phyloP scores from a whole-genome alignment of 129 eudicot genomes.

The Centaurea solstitialis region DNA sequence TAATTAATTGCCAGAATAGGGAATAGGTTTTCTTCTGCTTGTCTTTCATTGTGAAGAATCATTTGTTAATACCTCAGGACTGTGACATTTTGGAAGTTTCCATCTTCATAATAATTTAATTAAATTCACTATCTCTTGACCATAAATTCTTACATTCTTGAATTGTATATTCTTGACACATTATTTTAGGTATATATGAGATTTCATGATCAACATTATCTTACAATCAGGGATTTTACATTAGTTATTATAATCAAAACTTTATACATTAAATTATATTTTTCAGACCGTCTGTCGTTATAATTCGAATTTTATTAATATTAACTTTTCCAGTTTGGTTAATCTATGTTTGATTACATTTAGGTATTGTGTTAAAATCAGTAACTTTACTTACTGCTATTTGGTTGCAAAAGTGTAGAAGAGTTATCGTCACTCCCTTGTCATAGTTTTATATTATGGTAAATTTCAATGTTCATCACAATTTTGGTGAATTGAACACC shows the following conservation, averaged over 20 bases:
- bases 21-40: slow-evolving; percentile 63
- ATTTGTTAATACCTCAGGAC: slow-evolving; percentile 35
- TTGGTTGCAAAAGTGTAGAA: not conserved
- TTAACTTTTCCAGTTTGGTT: not conserved
- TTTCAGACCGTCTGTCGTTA: not conserved
- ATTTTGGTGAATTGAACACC: too few species aligned
- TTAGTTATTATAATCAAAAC: not conserved
- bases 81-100: slow-evolving; percentile 37
- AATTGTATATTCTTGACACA: slow-evolving; percentile 17
- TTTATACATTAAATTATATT: not conserved
- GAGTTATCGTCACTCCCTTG: not conserved
- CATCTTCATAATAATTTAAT: not conserved
- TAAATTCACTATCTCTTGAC: slow-evolving; percentile 7
- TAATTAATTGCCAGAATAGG: slow-evolving; percentile 44
- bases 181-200: slow-evolving; percentile 23
- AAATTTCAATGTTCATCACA: too few species aligned
- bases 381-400: not conserved
- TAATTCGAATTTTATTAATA: not conserved
- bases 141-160: slow-evolving; percentile 16
- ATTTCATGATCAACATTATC: slow-evolving; percentile 9
- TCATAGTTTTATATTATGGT: not conserved
- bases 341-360: not conserved
- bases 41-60: slow-evolving; percentile 72
- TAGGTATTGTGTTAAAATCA: not conserved
- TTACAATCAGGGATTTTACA: slow-evolving; percentile 16